Percentiles rank a stretch among this genome's conserved stretches.
Evolutionary conservation across 2,329 filamentous ascomycete species (phyloP).

Genomic region (Nigrospora osmanthi): DNA sequence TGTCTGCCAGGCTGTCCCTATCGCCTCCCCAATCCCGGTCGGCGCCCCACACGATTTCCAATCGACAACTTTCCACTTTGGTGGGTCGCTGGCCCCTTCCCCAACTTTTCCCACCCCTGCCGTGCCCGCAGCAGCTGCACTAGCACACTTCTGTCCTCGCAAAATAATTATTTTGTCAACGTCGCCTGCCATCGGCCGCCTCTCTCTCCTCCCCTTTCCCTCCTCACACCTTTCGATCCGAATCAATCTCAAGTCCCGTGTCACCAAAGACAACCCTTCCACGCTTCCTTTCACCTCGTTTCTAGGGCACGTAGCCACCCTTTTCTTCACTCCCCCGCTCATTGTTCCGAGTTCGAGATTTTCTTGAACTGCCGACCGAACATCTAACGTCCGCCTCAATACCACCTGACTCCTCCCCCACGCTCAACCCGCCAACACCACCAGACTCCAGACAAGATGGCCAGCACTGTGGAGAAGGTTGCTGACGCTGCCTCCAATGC

Average conservation of each 20-base stretch:
- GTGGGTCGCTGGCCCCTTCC: conserved; percentile 12
- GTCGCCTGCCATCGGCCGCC: conserved; percentile 1
- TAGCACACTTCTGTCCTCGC: conserved; percentile 14
- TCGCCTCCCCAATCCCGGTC: too few relatives aligned
- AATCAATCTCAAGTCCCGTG: conserved; percentile 30
- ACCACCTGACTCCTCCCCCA: conserved; percentile 24
- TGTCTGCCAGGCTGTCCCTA: too few relatives aligned
- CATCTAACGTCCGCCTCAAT: conserved; percentile 15
- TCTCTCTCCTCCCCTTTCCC: conserved; percentile 20
- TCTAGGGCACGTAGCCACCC: conserved; percentile 91
- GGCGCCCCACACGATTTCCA: too few relatives aligned
- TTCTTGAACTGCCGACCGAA: conserved; percentile 16
- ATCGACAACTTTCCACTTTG: conserved; percentile 2
- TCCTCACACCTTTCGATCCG: conserved; percentile 30
- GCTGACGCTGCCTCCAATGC: conserved; percentile 49
- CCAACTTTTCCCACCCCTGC: conserved; percentile 15
- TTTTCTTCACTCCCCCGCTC: conserved; percentile 52
- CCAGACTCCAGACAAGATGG: conserved; percentile 62
- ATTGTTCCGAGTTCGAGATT: conserved; percentile 64
- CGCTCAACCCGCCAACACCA: conserved; percentile 22
- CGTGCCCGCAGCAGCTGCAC: conserved; percentile 13
- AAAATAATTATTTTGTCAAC: conserved; percentile 4
- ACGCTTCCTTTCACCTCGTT: conserved; percentile 34
- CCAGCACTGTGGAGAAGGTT: conserved; percentile 68
- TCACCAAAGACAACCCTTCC: conserved; percentile 23